Conservation (phyloP, 1,139 yeast species). For the Candida dubliniensis region DNA sequence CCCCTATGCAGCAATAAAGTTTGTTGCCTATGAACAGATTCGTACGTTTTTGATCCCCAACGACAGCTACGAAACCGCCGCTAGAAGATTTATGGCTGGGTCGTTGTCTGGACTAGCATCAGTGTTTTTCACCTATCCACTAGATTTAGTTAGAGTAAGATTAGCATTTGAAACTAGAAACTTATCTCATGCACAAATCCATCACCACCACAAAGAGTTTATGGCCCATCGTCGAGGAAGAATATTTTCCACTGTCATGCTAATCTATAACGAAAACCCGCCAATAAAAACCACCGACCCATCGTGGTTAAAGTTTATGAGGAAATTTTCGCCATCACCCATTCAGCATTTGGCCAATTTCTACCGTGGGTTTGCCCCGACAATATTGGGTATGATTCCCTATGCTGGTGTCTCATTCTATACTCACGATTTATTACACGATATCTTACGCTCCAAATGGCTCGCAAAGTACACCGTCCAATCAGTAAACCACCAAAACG, state of each 20-base stretch:
- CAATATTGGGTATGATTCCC: constrained; percentile 93
- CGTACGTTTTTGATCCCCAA: constrained; percentile 76
- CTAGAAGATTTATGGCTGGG: constrained; percentile 83
- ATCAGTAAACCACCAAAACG: constrained; percentile 5
- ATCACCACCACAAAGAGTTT: constrained; percentile 22
- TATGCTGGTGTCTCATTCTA: constrained; percentile 97
- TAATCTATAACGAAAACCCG: constrained; percentile 66
- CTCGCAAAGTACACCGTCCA: constrained; percentile 60
- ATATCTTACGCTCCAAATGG: constrained; percentile 62
- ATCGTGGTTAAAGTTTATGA: constrained; percentile 33
- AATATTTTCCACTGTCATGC: constrained; percentile 50
- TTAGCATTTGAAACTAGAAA: constrained; percentile 81
- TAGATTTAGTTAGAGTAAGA: constrained; percentile 86
- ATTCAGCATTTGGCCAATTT: constrained; percentile 61
- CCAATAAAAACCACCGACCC: constrained; percentile 40
- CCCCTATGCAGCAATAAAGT: constrained; percentile 96
- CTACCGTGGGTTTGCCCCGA: constrained; percentile 92
- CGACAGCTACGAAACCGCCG: constrained; percentile 72
- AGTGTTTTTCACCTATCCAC: constrained; percentile 88
- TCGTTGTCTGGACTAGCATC: constrained; percentile 85
- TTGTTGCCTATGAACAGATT: constrained; percentile 95
- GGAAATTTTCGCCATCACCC: constrained; percentile 34
- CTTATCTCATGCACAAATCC: constrained; percentile 25
- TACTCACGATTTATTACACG: constrained; percentile 90
- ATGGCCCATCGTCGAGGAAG: constrained; percentile 48